Conservation (phyloP, 2,329 filamentous ascomycete species). For the Magnaporthales sp. region DNA sequence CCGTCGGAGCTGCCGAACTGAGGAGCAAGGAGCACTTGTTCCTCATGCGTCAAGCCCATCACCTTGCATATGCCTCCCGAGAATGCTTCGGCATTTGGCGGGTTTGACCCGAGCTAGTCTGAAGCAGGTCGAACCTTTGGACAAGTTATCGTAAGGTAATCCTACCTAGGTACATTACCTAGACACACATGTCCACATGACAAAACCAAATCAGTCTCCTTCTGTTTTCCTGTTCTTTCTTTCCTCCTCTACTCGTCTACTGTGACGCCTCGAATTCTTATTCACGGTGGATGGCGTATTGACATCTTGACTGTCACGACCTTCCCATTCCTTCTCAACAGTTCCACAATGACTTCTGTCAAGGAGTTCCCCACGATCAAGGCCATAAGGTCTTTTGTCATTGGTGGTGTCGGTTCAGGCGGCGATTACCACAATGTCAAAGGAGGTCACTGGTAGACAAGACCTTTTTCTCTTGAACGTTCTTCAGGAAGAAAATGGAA, state of each 20-base stretch:
- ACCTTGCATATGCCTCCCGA: background rate
- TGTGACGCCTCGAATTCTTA: background rate
- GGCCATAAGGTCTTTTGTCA: slow-evolving; percentile 63
- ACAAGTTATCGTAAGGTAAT: background rate
- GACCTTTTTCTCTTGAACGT: background rate
- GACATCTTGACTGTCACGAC: background rate
- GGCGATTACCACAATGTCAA: slow-evolving; percentile 92
- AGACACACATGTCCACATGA: background rate
- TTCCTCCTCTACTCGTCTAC: background rate
- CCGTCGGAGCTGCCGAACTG: background rate
- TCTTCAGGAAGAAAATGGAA: background rate
- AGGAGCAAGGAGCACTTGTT: background rate
- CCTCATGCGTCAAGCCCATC: background rate
- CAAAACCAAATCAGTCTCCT: background rate
- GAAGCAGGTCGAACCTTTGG: background rate
- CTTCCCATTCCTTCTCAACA: background rate
- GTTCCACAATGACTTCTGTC: slow-evolving; percentile 36
- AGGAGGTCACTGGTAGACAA: slow-evolving; percentile 53
- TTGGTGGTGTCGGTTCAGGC: slow-evolving; percentile 51
- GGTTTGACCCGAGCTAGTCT: background rate
- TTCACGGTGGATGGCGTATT: background rate
- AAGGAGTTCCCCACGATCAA: slow-evolving; percentile 66
- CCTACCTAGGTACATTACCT: background rate
- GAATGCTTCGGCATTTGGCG: background rate
- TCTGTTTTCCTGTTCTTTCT: background rate